Percentiles rank a stretch among this genome's conserved stretches.
phyloP scores from a whole-genome alignment of 805 yeast genomes.

The Metschnikowia colocasiae region DNA sequence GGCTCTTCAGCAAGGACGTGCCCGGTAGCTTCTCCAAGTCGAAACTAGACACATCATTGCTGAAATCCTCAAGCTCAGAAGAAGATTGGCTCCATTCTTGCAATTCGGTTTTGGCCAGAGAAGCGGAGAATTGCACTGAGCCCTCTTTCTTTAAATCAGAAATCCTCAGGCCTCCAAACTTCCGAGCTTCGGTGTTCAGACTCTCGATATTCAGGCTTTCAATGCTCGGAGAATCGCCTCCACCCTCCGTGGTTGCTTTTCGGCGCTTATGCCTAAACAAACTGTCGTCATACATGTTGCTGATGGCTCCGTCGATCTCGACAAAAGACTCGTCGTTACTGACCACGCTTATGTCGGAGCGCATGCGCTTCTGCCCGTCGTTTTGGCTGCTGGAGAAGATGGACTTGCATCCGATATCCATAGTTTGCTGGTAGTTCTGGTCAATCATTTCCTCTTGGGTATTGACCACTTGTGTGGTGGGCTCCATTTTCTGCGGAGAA shows the following conservation, averaged over 20 bases:
- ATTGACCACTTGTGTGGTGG: constrained; percentile 34
- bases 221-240: not conserved
- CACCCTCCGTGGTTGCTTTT: not conserved
- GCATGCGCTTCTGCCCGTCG: constrained; percentile 6
- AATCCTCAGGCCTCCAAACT: too few species aligned
- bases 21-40: constrained; percentile 8
- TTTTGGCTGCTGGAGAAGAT: constrained; percentile 22
- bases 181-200: too few species aligned
- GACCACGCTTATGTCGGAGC: constrained; percentile 1
- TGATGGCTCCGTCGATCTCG: constrained; percentile 18
- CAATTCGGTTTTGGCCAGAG: not conserved
- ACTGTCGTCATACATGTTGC: constrained; percentile 25
- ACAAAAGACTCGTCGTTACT: constrained; percentile 13
- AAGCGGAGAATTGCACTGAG: not conserved
- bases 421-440: constrained; percentile 3
- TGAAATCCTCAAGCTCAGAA: constrained; percentile 24
- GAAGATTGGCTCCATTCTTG: constrained; percentile 11
- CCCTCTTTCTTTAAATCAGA: not conserved
- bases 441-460: constrained; percentile 25
- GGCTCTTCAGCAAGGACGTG: not conserved
- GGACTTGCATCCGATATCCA: constrained; percentile 15
- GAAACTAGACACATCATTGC: constrained; percentile 13
- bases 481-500: constrained; percentile 7
- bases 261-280: constrained; percentile 22
- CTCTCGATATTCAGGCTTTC: not conserved